phyloP scores from a whole-genome alignment of 2,329 filamentous ascomycete species.

The Exutisphaerella laricina region DNA sequence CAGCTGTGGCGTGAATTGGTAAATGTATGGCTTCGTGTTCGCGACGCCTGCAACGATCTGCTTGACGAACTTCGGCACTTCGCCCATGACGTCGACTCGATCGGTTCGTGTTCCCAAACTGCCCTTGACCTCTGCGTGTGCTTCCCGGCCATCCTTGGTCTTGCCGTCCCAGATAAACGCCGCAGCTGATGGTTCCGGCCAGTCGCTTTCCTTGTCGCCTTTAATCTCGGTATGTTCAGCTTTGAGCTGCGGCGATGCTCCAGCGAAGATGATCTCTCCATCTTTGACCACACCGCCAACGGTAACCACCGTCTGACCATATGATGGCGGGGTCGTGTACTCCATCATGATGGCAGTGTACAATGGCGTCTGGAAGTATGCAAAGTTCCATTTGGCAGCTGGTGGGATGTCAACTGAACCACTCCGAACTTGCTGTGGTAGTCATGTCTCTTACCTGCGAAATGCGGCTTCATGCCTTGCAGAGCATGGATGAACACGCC shows the following conservation, averaged over 20 bases:
- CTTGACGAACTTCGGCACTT: conserved; percentile 94
- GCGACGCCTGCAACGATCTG: conserved; percentile 80
- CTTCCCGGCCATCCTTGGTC: conserved; percentile 66
- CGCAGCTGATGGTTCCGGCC: conserved; percentile 76
- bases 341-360: conserved; percentile 94
- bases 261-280: conserved; percentile 70
- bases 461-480: conserved; percentile 99
- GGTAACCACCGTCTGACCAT: conserved; percentile 76
- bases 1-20: conserved; percentile 76
- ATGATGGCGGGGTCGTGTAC: conserved; percentile 88
- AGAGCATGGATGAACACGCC: conserved; percentile 78
- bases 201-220: conserved; percentile 71
- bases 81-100: conserved; percentile 90
- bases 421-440: conserved; percentile 3
- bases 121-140: conserved; percentile 65
- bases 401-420: conserved; percentile 9
- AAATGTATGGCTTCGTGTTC: conserved; percentile 95
- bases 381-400: conserved; percentile 88
- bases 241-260: conserved; percentile 56
- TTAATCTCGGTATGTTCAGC: conserved; percentile 65
- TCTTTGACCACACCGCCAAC: conserved; percentile 80
- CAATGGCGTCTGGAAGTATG: conserved; percentile 79
- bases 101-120: conserved; percentile 66
- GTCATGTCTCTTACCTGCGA: conserved; percentile 57
- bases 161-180: conserved; percentile 75